A percentile compares a stretch with the other conserved stretches of the same genome.
Evolutionary conservation across 1,284 basidiomycete genomes (phyloP).

Genomic region (Ceratobasidium sp.): DNA sequence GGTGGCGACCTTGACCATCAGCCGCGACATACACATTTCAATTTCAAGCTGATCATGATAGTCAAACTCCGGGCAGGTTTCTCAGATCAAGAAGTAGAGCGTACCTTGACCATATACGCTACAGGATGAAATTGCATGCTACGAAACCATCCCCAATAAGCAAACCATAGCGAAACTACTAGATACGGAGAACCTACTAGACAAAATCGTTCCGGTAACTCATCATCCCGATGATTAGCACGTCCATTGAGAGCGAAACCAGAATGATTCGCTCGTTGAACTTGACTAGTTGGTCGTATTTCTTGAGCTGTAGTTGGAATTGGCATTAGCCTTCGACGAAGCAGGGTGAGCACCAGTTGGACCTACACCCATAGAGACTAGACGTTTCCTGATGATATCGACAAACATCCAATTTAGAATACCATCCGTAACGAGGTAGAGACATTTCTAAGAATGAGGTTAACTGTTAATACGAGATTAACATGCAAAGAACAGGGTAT

Average conservation of each 20-base stretch:
- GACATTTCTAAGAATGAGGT: conserved; percentile 29
- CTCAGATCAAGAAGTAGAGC: background rate
- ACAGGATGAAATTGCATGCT: conserved; percentile 47
- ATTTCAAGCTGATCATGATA: conserved; percentile 42
- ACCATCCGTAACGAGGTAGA: conserved; percentile 51
- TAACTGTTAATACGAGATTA: background rate
- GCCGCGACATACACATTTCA: conserved; percentile 46
- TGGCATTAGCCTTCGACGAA: background rate
- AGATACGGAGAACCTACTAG: conserved; percentile 11
- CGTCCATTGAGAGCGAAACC: conserved; percentile 48
- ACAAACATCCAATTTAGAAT: conserved; percentile 49
- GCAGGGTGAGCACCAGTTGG: background rate
- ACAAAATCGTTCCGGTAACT: conserved; percentile 47
- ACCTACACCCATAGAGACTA: conserved; percentile 46
- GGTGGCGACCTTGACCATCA: conserved; percentile 47
- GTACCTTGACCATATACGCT: conserved; percentile 48
- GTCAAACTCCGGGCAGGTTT: background rate
- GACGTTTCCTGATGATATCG: conserved; percentile 46
- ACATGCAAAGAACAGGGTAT: background rate
- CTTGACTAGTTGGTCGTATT: conserved; percentile 48
- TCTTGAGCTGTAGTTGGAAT: conserved; percentile 24
- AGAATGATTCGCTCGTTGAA: conserved; percentile 49
- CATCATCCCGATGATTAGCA: conserved; percentile 50
- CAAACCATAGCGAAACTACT: background rate
- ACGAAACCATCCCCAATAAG: background rate